Percentiles rank a stretch among this genome's conserved stretches.
phyloP scores from a whole-genome alignment of 208 protist genomes.

The Angomonas ambiguus region DNA sequence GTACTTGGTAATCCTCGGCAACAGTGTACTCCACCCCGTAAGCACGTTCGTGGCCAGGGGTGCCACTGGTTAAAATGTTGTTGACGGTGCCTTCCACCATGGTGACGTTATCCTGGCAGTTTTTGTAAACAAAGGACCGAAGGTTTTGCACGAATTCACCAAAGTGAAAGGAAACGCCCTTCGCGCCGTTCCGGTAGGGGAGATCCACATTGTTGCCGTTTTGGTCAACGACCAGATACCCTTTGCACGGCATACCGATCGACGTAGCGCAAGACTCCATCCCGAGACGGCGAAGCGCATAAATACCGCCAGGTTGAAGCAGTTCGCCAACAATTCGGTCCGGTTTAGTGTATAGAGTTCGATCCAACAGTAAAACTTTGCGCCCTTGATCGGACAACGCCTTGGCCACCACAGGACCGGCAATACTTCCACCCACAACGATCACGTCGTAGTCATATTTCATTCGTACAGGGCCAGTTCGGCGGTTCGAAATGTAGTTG shows the following conservation, averaged over 20 bases:
- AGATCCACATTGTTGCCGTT: constrained; percentile 55
- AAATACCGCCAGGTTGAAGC: constrained; percentile 92
- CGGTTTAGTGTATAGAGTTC: constrained; percentile 84
- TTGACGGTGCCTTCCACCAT: constrained; percentile 83
- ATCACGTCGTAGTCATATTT: constrained; percentile 91
- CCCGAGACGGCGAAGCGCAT: constrained; percentile 75
- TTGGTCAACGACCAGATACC: constrained; percentile 87
- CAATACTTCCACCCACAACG: constrained; percentile 90
- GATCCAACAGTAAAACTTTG: constrained; percentile 87
- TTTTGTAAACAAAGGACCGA: constrained; percentile 55
- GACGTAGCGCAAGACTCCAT: constrained; percentile 84
- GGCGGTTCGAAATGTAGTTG: constrained; percentile 34
- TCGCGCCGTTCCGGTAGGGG: constrained; percentile 53
- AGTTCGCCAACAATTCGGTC: constrained; percentile 95
- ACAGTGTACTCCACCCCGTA: constrained; percentile 81
- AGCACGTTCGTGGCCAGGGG: constrained; percentile 51
- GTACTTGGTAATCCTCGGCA: constrained; percentile 44
- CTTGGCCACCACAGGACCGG: constrained; percentile 85
- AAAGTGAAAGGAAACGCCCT: constrained; percentile 90
- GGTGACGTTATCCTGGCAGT: constrained; percentile 72
- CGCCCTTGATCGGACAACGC: constrained; percentile 79
- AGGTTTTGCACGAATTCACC: constrained; percentile 92
- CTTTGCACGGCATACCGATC: constrained; percentile 80
- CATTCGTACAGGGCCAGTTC: constrained; percentile 32
- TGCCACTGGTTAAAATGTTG: constrained; percentile 51